phyloP scores from a whole-genome alignment of 257 asterid species.

The Capsicum pubescens region DNA sequence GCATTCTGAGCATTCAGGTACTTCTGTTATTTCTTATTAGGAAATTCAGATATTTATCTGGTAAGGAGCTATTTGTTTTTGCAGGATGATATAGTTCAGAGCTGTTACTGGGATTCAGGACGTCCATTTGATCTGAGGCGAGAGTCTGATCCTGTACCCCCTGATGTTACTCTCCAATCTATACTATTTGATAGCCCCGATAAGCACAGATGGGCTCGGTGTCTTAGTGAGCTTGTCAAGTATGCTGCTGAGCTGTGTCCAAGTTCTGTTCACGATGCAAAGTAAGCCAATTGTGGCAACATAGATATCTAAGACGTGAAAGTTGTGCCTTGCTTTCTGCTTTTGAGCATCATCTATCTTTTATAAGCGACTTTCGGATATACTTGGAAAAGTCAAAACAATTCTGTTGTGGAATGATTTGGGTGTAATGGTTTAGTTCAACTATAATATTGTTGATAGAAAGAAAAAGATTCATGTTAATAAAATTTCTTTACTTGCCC shows the following conservation, averaged over 20 bases:
- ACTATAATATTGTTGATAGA: not conserved
- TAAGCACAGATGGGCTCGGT: conserved; percentile 97
- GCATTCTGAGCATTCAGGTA: not conserved
- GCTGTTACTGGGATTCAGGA: conserved; percentile 96
- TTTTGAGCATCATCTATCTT: conserved; percentile 3
- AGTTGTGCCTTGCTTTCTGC: conserved; percentile 10
- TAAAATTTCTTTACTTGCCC: not conserved
- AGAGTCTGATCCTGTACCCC: conserved; percentile 94
- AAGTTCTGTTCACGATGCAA: conserved; percentile 91
- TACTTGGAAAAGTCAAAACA: conserved; percentile 1
- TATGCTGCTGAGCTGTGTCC: conserved; percentile 97
- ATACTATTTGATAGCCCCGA: conserved; percentile 95
- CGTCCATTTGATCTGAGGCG: conserved; percentile 93
- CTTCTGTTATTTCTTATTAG: conserved; percentile 15
- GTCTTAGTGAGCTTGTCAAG: conserved; percentile 93
- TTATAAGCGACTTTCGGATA: not conserved
- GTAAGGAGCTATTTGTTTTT: conserved; percentile 18
- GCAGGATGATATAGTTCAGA: conserved; percentile 98
- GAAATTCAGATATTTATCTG: not conserved
- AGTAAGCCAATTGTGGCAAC: conserved; percentile 53
- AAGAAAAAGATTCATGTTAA: conserved; percentile 1
- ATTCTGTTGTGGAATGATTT: conserved; percentile 23
- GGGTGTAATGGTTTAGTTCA: conserved; percentile 5
- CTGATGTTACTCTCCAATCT: conserved; percentile 95
- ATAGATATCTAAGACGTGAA: not conserved